Conservation (phyloP, 2,329 filamentous ascomycete genomes). For the Westerdykella aurantiaca region DNA sequence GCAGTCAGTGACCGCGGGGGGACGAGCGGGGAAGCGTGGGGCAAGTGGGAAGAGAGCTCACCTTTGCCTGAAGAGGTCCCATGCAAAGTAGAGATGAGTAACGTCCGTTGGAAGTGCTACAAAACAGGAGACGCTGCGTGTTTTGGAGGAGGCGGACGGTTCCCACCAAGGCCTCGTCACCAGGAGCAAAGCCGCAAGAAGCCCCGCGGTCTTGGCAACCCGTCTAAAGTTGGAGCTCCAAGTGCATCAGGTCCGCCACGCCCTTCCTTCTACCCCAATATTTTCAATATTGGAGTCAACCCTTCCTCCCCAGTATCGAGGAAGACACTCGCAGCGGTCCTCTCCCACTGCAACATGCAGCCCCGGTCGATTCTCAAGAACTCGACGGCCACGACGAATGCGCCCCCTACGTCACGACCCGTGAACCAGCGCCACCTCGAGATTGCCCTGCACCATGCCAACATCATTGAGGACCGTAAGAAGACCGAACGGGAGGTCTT, state of each 20-base stretch:
- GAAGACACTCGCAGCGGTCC: no score
- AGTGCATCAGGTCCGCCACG: not conserved
- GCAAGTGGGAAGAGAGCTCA: slow-evolving; percentile 2
- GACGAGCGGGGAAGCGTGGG: slow-evolving; percentile 1
- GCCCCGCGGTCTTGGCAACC: not conserved
- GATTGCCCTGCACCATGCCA: slow-evolving; percentile 75
- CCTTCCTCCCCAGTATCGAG: no score
- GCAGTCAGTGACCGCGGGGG: slow-evolving; percentile 7
- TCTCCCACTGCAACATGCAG: slow-evolving; percentile 17
- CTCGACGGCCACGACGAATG: slow-evolving; percentile 16
- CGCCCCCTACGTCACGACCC: slow-evolving; percentile 19
- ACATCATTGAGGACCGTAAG: slow-evolving; percentile 75
- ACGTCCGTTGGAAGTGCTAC: no score
- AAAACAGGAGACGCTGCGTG: no score
- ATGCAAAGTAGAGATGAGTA: no score
- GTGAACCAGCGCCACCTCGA: slow-evolving; percentile 46
- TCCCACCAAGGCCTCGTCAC: not conserved
- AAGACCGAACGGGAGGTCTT: slow-evolving; percentile 70
- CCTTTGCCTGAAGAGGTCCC: slow-evolving; percentile 3
- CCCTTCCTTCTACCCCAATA: not conserved
- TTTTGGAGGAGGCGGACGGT: not conserved
- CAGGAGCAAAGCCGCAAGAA: not conserved
- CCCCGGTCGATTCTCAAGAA: slow-evolving; percentile 46
- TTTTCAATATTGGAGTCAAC: no score
- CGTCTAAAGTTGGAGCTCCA: not conserved